Conservation (phyloP, 768 basidiomycete genomes). For the Leccinum truebloodii region DNA sequence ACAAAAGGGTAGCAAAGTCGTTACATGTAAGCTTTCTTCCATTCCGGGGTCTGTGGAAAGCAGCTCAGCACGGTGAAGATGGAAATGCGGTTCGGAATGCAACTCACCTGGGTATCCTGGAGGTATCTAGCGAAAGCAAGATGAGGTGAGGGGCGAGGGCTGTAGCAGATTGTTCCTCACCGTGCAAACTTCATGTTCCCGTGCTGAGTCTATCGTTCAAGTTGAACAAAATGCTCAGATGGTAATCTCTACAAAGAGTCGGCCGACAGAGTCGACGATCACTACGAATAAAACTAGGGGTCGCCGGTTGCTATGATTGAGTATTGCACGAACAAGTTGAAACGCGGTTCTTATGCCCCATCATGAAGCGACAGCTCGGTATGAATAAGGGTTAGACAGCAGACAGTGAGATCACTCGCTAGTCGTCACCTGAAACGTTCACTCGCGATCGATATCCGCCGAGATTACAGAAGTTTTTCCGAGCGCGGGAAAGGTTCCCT, state of each 20-base stretch:
- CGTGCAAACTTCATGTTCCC: conserved; percentile 61
- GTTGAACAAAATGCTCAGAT: neutral
- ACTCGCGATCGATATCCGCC: neutral
- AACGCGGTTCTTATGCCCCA: neutral
- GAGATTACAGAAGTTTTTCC: neutral
- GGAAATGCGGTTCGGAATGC: neutral
- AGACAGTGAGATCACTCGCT: neutral
- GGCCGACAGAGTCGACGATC: neutral
- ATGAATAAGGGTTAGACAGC: neutral
- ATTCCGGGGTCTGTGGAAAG: conserved; percentile 64
- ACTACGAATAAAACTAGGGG: conserved; percentile 1
- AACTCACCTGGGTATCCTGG: conserved; percentile 61
- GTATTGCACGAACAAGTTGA: neutral
- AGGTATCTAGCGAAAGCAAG: conserved; percentile 49
- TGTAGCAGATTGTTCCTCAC: conserved; percentile 33
- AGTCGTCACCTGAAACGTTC: neutral
- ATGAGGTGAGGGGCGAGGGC: neutral
- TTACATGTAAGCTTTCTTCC: conserved; percentile 34
- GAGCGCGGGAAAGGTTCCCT: neutral
- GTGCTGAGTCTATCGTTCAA: neutral
- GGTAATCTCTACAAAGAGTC: neutral
- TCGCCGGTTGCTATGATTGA: neutral
- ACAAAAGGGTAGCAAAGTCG: neutral
- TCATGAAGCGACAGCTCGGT: neutral
- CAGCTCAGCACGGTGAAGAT: conserved; percentile 1